phyloP scores from a whole-genome alignment of 305 asterid genomes.

The Fraxinus greggii region DNA sequence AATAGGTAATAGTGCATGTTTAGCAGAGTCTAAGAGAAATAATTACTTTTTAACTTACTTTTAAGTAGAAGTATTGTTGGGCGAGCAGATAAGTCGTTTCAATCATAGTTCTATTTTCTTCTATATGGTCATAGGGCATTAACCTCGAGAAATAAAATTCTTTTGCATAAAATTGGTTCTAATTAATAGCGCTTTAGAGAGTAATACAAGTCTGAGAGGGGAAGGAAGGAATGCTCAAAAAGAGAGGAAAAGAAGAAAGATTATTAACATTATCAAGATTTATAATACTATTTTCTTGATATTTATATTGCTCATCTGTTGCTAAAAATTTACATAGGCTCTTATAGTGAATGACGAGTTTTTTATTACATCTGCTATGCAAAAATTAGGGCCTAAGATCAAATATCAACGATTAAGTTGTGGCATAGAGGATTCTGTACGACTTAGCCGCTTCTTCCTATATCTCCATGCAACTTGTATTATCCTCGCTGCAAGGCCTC shows the following conservation, averaged over 20 bases:
- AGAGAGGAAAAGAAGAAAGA: neutral
- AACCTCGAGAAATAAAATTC: too few relatives aligned
- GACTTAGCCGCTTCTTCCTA: constrained; percentile 46
- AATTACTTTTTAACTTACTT: too few relatives aligned
- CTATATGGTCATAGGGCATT: too few relatives aligned
- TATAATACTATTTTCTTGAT: neutral
- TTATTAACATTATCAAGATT: neutral
- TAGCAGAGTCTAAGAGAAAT: too few relatives aligned
- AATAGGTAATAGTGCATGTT: too few relatives aligned
- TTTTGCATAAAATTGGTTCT: neutral
- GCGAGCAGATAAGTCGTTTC: too few relatives aligned
- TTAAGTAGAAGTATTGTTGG: too few relatives aligned
- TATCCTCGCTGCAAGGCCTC: constrained; percentile 47
- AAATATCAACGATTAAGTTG: neutral
- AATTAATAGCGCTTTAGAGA: neutral
- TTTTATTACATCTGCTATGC: neutral
- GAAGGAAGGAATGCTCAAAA: neutral
- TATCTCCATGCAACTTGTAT: constrained; percentile 72
- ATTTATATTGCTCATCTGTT: neutral
- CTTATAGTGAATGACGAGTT: neutral
- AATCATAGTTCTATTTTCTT: too few relatives aligned
- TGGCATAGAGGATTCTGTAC: constrained; percentile 17
- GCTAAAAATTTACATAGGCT: neutral
- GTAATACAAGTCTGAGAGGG: neutral
- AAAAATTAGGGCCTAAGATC: neutral